Evolutionary conservation across 164 flowering plant species (phyloP), one percentile per base, ranked within the genome.

Genomic region (Buxus sempervirens): DNA sequence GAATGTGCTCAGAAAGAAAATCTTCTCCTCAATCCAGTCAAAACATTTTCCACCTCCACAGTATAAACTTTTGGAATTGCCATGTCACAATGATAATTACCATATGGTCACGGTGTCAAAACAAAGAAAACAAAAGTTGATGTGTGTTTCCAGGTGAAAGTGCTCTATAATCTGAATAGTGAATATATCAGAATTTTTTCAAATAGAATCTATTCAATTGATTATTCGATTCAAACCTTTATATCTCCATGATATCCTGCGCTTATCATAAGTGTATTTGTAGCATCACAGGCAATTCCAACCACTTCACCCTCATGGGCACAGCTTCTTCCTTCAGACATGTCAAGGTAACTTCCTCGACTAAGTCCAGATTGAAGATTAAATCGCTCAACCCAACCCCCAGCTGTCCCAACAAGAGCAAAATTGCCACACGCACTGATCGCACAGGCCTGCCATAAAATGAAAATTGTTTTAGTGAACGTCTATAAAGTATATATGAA

Each of bases 381-480:
- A 71, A 93, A 96, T 53, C 93, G 76, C 75, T 96, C 99, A 73
- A 96, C 83, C 97, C 97, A 96, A 75, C 99, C 99, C 75, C 91
- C 93, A 21, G 90, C 92, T 27, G 96, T 96, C 25, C 99, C 99
- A 13, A 96, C 73, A 57, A 96, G 70, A 71, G 95, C 97, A 75
- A 93, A 96, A 75, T 91, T 91, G 60, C 99, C 99, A 79, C 99
- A 96, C 13, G 91, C 90, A 76, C 95, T 96, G 62, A 96, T 90
- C 13, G 91, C 71, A 66, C 99, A 96, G 41, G 92, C 85, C 97
- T 90, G 78, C 67, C 54, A 75, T 24, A 59, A 65, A 48, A 53
- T 55, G 48, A 69, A 67, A 68, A 62, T 6, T 25, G 19, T 16
- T 42, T 21, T 48, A 45, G 51, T 38, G 32, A 66, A 54, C 60